Evolutionary conservation across 2,329 filamentous ascomycete genomes (phyloP).

Genomic region (Chlorencoelia australis): DNA sequence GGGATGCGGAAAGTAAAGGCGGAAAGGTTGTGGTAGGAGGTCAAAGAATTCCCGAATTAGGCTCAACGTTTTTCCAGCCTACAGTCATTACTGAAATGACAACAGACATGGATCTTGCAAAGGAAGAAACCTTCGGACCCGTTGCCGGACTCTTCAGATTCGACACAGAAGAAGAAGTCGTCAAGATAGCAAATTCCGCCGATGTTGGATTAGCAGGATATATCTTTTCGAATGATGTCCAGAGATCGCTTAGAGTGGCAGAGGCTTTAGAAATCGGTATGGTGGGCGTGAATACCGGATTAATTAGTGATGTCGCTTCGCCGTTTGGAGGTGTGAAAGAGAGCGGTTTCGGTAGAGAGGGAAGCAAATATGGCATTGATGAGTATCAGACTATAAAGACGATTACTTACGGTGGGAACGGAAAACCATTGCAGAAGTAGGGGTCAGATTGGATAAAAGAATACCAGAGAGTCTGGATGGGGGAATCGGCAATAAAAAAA

Average conservation of each 20-base stretch:
- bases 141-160: conserved; percentile 87
- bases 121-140: conserved; percentile 92
- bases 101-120: conserved; percentile 70
- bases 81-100: conserved; percentile 86
- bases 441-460: background rate
- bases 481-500: no score
- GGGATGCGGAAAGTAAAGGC: conserved; percentile 69
- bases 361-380: conserved; percentile 43
- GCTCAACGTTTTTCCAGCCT: conserved; percentile 78
- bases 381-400: conserved; percentile 44
- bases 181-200: conserved; percentile 68
- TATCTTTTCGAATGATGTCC: conserved; percentile 67
- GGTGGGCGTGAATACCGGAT: conserved; percentile 74
- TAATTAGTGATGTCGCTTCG: conserved; percentile 43
- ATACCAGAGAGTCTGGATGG: no score
- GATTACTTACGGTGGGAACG: conserved; percentile 47
- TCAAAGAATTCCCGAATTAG: conserved; percentile 61
- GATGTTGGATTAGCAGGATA: conserved; percentile 89
- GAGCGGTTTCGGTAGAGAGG: conserved; percentile 43
- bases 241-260: conserved; percentile 50
- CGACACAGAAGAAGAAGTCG: conserved; percentile 78
- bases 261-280: conserved; percentile 74
- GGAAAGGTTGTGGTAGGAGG: conserved; percentile 68
- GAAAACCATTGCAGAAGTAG: conserved; percentile 40
- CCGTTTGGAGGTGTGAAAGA: conserved; percentile 50